Conservation (phyloP, 768 basidiomycete genomes). For the Leccinum imitatum region DNA sequence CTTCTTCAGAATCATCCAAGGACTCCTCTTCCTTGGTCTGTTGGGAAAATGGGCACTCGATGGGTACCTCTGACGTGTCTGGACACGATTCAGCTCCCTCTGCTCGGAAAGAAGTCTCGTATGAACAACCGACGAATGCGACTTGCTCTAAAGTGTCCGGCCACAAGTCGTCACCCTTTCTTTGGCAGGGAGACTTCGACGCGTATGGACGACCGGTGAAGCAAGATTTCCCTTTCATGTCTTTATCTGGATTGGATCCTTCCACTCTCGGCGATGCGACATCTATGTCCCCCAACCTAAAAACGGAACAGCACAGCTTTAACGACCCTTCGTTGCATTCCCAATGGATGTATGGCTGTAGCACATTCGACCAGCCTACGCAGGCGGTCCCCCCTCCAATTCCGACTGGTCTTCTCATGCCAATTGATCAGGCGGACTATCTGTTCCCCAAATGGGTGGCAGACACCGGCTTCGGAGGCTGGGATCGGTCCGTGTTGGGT, state of each 20-base stretch:
- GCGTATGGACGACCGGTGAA: not conserved
- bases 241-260: not conserved
- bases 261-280: not conserved
- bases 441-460: slow-evolving; percentile 20
- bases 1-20: not conserved
- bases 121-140: not conserved
- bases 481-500: slow-evolving; percentile 11
- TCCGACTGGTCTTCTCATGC: not conserved
- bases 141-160: not conserved
- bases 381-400: not conserved
- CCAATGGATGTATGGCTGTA: slow-evolving; percentile 10
- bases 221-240: not conserved
- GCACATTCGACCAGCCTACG: not conserved
- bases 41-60: not conserved
- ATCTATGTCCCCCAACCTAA: not conserved
- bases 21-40: no score
- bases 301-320: not conserved
- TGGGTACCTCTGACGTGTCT: not conserved
- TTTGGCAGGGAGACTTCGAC: not conserved
- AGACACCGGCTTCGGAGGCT: slow-evolving; percentile 12
- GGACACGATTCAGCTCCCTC: not conserved
- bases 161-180: not conserved
- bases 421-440: not conserved
- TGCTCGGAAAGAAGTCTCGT: not conserved
- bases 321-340: slow-evolving; percentile 4